Evolutionary conservation across 805 yeast species (phyloP).

Genomic region (Lipomyces anomalus): DNA sequence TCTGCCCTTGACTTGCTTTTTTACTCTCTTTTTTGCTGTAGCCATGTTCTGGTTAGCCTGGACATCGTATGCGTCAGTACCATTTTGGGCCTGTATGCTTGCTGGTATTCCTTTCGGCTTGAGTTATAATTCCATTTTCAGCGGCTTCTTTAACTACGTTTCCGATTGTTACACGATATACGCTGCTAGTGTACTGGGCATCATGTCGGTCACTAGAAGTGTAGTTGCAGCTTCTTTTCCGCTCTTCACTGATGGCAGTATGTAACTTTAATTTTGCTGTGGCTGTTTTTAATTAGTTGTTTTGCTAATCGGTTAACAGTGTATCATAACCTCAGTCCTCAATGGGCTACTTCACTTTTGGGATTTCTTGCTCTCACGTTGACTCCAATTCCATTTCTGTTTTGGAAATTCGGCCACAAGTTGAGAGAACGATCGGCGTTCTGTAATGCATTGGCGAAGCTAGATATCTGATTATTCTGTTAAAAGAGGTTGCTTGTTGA

Average conservation of each 20-base stretch:
- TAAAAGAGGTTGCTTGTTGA: too few species aligned
- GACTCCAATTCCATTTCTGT: slow-evolving; percentile 53
- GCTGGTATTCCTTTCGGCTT: slow-evolving; percentile 52
- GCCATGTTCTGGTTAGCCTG: slow-evolving; percentile 56
- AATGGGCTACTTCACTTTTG: slow-evolving; percentile 56
- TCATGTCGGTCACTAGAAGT: slow-evolving; percentile 19
- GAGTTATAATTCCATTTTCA: slow-evolving; percentile 65
- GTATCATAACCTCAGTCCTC: slow-evolving; percentile 46
- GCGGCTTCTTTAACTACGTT: slow-evolving; percentile 62
- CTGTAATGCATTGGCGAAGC: not conserved
- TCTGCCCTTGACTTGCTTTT: slow-evolving; percentile 41
- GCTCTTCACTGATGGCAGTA: slow-evolving; percentile 45
- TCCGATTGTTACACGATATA: slow-evolving; percentile 23
- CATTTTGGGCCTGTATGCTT: slow-evolving; percentile 48
- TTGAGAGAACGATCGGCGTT: slow-evolving; percentile 31
- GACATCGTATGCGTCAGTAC: slow-evolving; percentile 46
- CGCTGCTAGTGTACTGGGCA: slow-evolving; percentile 25
- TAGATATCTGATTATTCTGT: too few species aligned
- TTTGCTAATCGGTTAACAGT: too few species aligned
- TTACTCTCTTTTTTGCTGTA: slow-evolving; percentile 40
- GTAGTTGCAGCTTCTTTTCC: slow-evolving; percentile 38
- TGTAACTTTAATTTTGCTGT: too few species aligned
- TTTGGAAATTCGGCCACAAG: slow-evolving; percentile 45
- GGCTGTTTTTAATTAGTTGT: too few species aligned
- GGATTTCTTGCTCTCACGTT: slow-evolving; percentile 52